A percentile compares a stretch with the other conserved stretches of the same genome.
These are phyloP conservation scores for Ordospora pajunii DNA, from an alignment of 371 early-diverging fungal genomes.

Conservation along the genomic window DNA sequence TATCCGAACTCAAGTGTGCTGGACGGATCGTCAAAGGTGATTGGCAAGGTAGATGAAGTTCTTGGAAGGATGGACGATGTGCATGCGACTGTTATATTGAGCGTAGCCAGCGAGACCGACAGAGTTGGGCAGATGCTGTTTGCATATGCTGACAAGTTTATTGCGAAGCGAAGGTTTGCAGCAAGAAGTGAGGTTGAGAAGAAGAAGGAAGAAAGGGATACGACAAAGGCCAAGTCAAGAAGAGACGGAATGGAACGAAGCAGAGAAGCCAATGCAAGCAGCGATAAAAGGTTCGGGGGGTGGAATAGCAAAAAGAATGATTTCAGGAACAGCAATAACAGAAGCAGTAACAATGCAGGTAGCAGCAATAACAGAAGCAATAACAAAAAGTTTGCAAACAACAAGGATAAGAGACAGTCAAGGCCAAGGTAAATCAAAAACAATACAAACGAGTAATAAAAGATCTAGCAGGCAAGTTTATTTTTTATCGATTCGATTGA, in stretches of 20 bases:
- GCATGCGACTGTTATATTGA: conserved; percentile 33
- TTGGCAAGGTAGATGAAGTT: conserved; percentile 98
- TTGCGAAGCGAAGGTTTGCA: conserved; percentile 44
- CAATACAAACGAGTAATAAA: too few species aligned
- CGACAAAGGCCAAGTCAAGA: not conserved
- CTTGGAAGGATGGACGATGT: conserved; percentile 90
- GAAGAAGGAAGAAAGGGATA: conserved; percentile 41
- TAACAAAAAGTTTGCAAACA: not conserved
- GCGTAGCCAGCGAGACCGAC: not conserved
- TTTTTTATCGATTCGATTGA: not conserved
- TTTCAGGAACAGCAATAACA: not conserved
- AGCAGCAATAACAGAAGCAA: not conserved
- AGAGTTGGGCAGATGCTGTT: conserved; percentile 9
- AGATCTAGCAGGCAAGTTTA: not conserved
- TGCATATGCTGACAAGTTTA: conserved; percentile 48
- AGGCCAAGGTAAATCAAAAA: too few species aligned
- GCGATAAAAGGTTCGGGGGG: too few species aligned
- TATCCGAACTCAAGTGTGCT: conserved; percentile 95
- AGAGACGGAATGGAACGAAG: not conserved
- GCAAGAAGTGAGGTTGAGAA: conserved; percentile 40
- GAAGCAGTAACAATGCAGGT: not conserved
- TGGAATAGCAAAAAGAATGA: not conserved
- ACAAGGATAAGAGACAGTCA: too few species aligned
- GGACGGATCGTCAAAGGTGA: conserved; percentile 79
- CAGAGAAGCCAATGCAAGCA: not conserved